Base-by-base conservation (phyloP, 1,284 basidiomycete genomes). In the Melampsora larici-populina region DNA sequence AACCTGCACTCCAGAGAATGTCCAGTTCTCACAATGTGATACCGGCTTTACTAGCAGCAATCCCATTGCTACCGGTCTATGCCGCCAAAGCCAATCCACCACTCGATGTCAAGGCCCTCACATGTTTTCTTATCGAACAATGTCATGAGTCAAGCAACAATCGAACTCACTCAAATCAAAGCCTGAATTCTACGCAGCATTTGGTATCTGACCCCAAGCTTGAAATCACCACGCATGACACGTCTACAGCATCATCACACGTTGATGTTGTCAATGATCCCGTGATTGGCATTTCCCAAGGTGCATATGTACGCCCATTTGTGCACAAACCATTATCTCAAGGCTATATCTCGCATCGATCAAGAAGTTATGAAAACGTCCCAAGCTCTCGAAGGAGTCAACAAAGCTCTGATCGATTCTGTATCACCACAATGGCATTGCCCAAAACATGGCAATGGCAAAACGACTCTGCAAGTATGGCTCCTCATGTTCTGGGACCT, bases 401-500 rank as follows among this genome's bases (percentile, higher is more conserved):
- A 60, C 55, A 60, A 60, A 60, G n/a, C n/a, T 15, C 2, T 60
- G 24, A 60, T 13, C 21, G 55, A 24, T 49, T 67, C 26, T 78
- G 76, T 43, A 24, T 78, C n/a, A 69, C 68, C 26, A 78, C 76
- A 33, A 70, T 71, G 40, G 76, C 76, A 13, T 66, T 78, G 69
- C 62, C 76, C 2, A 78, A 78, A 67, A 29, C 68, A 46, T 78
- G 76, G 76, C 76, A 71, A 48, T 78, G 69, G 62, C 64, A 70
- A 67, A 68, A 68, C 21, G n/a, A 51, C 8, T 60, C 31, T 48
- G 60, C 36, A 17, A 70, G 66, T 11, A 71, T 78, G 69, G 76
- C 62, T 33, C 62, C 62, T 51, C 68, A 71, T 48, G 69, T 68
- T 17, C 48, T 78, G 17, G 76, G 76, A 7, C 76, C 76, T 49